phyloP scores from a whole-genome alignment of 352 stramenopile genomes.

The Pythium rishiriense region DNA sequence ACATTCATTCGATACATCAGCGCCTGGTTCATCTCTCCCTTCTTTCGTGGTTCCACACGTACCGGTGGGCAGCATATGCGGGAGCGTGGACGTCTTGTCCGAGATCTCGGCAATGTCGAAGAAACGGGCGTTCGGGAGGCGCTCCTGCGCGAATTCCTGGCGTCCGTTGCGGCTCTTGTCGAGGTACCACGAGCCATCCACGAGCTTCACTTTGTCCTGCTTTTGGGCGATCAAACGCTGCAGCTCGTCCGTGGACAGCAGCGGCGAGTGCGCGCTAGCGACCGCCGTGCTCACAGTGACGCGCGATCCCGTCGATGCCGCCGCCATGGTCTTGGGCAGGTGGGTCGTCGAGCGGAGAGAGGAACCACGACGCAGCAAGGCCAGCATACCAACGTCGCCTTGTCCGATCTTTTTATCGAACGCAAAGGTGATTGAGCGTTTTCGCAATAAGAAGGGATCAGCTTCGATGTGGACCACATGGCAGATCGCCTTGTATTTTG shows the following conservation, averaged over 20 bases:
- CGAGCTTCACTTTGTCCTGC: constrained; percentile 49
- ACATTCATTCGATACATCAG: not conserved
- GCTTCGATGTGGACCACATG: constrained; percentile 4
- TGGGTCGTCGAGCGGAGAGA: constrained; percentile 10
- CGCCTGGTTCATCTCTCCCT: too few relatives aligned
- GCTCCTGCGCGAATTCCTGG: constrained; percentile 55
- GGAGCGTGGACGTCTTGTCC: constrained; percentile 67
- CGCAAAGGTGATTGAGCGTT: not conserved
- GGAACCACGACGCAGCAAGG: constrained; percentile 17
- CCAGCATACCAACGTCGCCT: constrained; percentile 6
- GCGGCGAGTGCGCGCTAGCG: constrained; percentile 33
- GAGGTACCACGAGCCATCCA: constrained; percentile 84
- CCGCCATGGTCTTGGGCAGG: constrained; percentile 14
- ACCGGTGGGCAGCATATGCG: constrained; percentile 83
- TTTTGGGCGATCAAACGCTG: constrained; percentile 34
- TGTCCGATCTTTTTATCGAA: constrained; percentile 7
- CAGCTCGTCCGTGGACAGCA: constrained; percentile 60
- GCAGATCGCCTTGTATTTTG: not conserved
- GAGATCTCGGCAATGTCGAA: constrained; percentile 92
- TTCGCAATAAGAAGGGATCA: not conserved
- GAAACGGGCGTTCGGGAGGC: constrained; percentile 82
- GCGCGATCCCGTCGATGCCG: not conserved
- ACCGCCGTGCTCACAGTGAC: constrained; percentile 13
- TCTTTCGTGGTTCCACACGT: not conserved
- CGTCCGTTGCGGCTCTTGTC: constrained; percentile 70